Evolutionary conservation across 2,329 filamentous ascomycete genomes (phyloP).

Genomic region (Alternaria hordeiaustralica): DNA sequence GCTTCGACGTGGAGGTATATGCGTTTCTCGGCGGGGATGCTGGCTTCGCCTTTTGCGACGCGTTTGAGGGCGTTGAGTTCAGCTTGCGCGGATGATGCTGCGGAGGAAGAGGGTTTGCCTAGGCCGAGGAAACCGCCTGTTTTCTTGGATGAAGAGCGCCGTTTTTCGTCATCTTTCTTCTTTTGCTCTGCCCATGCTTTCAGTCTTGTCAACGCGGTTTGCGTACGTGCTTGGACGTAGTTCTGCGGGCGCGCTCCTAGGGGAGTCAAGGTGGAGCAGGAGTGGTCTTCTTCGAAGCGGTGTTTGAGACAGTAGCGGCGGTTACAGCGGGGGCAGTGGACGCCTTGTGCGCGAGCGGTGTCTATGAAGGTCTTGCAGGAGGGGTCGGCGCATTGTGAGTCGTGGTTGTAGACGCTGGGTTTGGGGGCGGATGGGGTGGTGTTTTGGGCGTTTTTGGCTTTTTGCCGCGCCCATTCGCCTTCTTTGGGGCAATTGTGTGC

Average conservation of each 20-base stretch:
- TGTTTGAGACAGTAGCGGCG: conserved; percentile 80
- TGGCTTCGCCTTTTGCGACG: conserved; percentile 87
- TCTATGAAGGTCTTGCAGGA: conserved; percentile 75
- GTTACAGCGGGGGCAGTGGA: conserved; percentile 75
- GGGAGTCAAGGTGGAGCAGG: conserved; percentile 73
- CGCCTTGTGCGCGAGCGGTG: conserved; percentile 70
- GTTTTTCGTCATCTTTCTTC: conserved; percentile 72
- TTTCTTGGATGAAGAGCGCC: conserved; percentile 26
- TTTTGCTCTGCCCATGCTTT: conserved; percentile 82
- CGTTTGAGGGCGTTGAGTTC: conserved; percentile 82
- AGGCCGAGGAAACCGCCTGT: conserved; percentile 32
- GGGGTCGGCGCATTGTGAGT: conserved; percentile 72
- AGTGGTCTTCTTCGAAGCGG: conserved; percentile 78
- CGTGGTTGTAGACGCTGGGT: conserved; percentile 64
- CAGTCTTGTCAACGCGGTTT: conserved; percentile 76
- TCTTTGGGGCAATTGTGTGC: conserved; percentile 72
- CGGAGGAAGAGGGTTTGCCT: conserved; percentile 26
- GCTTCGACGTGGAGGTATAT: conserved; percentile 91
- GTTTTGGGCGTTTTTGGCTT: conserved; percentile 47
- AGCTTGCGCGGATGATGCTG: conserved; percentile 67
- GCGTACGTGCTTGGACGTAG: conserved; percentile 64
- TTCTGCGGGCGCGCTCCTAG: conserved; percentile 58
- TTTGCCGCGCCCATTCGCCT: conserved; percentile 63
- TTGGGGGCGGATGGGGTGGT: conserved; percentile 48
- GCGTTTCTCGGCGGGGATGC: conserved; percentile 80